Percentiles rank a stretch among this genome's conserved stretches.
These are phyloP conservation scores for Calycina herbarum DNA, from an alignment of 2,329 filamentous ascomycete species.

Conservation along the genomic window DNA sequence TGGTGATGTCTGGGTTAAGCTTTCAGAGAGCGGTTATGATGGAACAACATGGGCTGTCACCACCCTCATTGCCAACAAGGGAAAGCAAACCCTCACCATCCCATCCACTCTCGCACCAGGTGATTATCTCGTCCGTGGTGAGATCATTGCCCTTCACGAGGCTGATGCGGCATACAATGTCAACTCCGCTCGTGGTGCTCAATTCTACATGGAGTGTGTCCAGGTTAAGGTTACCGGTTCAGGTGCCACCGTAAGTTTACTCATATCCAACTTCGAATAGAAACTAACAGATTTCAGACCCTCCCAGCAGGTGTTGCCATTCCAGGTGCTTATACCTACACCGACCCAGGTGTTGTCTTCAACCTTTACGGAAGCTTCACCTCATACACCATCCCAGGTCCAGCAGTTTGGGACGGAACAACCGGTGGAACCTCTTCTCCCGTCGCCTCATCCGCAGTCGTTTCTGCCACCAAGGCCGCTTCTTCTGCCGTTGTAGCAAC, in stretches of 20 bases:
- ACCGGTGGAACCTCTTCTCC: background rate
- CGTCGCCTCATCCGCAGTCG: background rate
- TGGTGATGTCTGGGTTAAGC: constrained; percentile 52
- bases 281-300: constrained; percentile 4
- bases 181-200: constrained; percentile 38
- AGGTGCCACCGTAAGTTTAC: constrained; percentile 17
- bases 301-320: constrained; percentile 26
- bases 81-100: constrained; percentile 44
- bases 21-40: constrained; percentile 43
- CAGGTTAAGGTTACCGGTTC: constrained; percentile 42
- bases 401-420: constrained; percentile 36
- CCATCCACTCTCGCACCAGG: constrained; percentile 41
- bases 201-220: constrained; percentile 47
- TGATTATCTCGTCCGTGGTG: constrained; percentile 45
- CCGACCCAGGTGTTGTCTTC: constrained; percentile 43
- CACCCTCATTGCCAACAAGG: constrained; percentile 44
- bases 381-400: constrained; percentile 46
- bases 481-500: background rate
- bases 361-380: constrained; percentile 41
- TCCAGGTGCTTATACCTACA: constrained; percentile 38
- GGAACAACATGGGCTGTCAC: constrained; percentile 41
- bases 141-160: constrained; percentile 48
- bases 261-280: background rate
- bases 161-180: constrained; percentile 32
- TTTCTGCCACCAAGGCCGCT: constrained; percentile 3